Evolutionary conservation across 1,284 basidiomycete species (phyloP).

Genomic region (Phellinidium pouzarii): DNA sequence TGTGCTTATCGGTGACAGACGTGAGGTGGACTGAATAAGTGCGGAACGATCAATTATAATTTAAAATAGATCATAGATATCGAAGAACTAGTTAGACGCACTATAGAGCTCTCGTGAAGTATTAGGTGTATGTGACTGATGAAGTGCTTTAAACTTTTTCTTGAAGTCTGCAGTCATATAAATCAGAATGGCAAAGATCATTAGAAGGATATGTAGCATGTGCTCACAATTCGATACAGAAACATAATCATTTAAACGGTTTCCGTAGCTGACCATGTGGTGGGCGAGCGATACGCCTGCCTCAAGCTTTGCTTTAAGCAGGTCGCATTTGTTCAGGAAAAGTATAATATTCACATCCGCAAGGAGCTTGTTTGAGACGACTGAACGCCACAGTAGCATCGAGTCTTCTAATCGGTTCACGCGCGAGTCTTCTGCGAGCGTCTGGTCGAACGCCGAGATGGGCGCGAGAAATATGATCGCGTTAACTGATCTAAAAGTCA

Average conservation of each 20-base stretch:
- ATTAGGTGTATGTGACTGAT: conserved; percentile 59
- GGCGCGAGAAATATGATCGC: conserved; percentile 81
- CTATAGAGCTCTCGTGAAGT: conserved; percentile 64
- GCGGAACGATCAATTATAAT: background rate
- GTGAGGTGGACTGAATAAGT: conserved; percentile 58
- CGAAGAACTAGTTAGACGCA: conserved; percentile 30
- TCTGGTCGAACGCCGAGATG: conserved; percentile 78
- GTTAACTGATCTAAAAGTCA: conserved; percentile 43
- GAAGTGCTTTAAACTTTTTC: conserved; percentile 62
- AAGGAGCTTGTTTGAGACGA: conserved; percentile 64
- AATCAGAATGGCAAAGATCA: background rate
- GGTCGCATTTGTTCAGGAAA: conserved; percentile 74
- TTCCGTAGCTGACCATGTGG: conserved; percentile 60
- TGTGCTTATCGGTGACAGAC: conserved; percentile 59
- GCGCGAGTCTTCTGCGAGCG: conserved; percentile 62
- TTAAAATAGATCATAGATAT: background rate
- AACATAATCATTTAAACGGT: conserved; percentile 68
- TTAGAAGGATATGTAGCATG: conserved; percentile 2
- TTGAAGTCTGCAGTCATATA: conserved; percentile 49
- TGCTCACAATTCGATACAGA: conserved; percentile 61
- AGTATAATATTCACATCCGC: conserved; percentile 65
- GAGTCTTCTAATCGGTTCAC: conserved; percentile 76
- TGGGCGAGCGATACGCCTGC: conserved; percentile 63
- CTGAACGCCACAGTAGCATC: conserved; percentile 58
- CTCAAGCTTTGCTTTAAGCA: conserved; percentile 64